Base-by-base conservation (phyloP, 2,329 filamentous ascomycete genomes). In the Fusarium temperatum region DNA sequence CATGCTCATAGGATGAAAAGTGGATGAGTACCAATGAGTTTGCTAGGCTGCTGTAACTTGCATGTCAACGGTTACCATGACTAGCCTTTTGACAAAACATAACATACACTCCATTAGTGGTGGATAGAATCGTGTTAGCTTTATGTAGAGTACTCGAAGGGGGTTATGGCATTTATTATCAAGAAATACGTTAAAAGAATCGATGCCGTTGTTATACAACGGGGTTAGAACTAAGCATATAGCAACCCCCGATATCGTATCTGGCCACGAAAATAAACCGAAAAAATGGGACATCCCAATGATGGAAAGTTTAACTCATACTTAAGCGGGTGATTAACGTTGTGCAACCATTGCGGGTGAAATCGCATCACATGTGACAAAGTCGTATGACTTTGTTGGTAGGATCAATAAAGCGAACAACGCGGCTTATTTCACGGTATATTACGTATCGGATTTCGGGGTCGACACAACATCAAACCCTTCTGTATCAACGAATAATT, bases 341-440 rank as follows among this genome's bases (percentile, higher is more conserved):
- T 7, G 9, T 36, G 48, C 8, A 60, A 18, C 17, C 17, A 24
- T 36, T 26, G n/a, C 63, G 64, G 63, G 63, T 36, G n/a, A 63
- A 44, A 35, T 55, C 42, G 48, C 64, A 32, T 48, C 26, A 10
- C 15, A n/a, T 28, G n/a, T 22, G 58, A 42, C 22, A 44, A 39
- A 60, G 47, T 67, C 64, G 53, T 67, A 67, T 45, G 63, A 67
- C 24, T 60, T 38, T 28, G 36, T 48, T 39, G 17, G 41, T 32
- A 56, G n/a, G 8, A 26, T 39, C 8, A 61, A 54, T 20, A n/a
- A 26, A 28, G 24, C 28, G 41, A 54, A 66, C 17, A 30, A 38
- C 36, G n/a, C 60, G 41, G 48, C 45, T 68, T 42, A 63, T 68
- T 54, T 17, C 35, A 18, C n/a, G 24, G 48, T 30, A n/a, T 48